Evolutionary conservation across 768 basidiomycete species (phyloP).

Genomic region (Termitomyces eurrhizus): DNA sequence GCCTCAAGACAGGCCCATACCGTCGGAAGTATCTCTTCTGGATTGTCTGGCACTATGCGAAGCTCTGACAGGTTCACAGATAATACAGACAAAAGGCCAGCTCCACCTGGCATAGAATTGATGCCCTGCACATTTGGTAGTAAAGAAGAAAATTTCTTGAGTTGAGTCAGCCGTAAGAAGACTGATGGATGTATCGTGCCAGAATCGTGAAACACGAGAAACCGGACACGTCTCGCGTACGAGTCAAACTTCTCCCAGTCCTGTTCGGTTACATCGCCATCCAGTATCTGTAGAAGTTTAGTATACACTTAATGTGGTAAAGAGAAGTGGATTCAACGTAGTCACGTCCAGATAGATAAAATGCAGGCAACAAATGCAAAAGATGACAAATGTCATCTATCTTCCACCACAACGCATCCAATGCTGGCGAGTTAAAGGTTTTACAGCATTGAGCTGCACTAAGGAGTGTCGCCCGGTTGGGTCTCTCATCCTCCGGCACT

Average conservation of each 20-base stretch:
- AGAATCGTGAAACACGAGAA: constrained; percentile 3
- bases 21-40: not conserved
- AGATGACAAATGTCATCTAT: constrained; percentile 6
- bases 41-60: not conserved
- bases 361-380: constrained; percentile 6
- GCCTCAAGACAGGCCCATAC: constrained; percentile 4
- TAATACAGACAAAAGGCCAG: constrained; percentile 7
- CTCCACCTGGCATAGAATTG: constrained; percentile 1
- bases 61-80: not conserved
- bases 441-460: constrained; percentile 8
- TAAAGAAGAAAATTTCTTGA: constrained; percentile 2
- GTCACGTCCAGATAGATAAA: not conserved
- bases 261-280: constrained; percentile 1
- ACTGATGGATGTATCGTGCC: constrained; percentile 6
- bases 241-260: constrained; percentile 5
- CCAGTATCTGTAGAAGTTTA: constrained; percentile 1
- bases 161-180: constrained; percentile 6
- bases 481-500: not conserved
- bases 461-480: not conserved
- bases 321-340: not conserved
- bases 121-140: constrained; percentile 1
- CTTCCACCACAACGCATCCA: constrained; percentile 10
- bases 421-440: constrained; percentile 2
- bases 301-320: not conserved
- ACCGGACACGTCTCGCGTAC: constrained; percentile 8